Evolutionary conservation across 2,329 filamentous ascomycete species (phyloP).

Genomic region (Tolypocladium album): DNA sequence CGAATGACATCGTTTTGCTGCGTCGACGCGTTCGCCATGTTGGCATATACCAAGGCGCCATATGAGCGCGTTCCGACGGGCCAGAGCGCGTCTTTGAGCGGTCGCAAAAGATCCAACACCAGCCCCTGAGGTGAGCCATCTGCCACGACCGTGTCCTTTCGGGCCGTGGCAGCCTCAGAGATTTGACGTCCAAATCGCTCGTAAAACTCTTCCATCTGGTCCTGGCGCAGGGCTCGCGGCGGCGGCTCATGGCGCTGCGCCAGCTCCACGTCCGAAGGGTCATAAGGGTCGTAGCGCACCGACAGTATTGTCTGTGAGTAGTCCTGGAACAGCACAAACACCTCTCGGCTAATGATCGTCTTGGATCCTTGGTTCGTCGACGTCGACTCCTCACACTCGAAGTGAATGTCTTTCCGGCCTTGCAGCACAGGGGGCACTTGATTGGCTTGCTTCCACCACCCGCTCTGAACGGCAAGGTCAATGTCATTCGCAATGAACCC

Average conservation of each 20-base stretch:
- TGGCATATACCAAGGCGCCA: slow-evolving; percentile 86
- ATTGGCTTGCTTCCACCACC: slow-evolving; percentile 83
- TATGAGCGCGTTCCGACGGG: slow-evolving; percentile 86
- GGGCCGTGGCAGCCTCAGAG: slow-evolving; percentile 54
- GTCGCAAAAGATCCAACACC: slow-evolving; percentile 67
- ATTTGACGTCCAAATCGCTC: slow-evolving; percentile 72
- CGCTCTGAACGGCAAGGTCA: slow-evolving; percentile 60
- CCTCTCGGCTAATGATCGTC: slow-evolving; percentile 62
- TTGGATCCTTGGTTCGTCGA: slow-evolving; percentile 59
- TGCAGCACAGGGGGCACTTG: slow-evolving; percentile 74
- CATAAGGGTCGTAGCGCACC: slow-evolving; percentile 64
- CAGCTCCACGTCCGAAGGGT: slow-evolving; percentile 61
- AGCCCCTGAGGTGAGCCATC: slow-evolving; percentile 74
- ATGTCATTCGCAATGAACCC: slow-evolving; percentile 83
- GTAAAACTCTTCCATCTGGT: slow-evolving; percentile 84
- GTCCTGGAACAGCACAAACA: slow-evolving; percentile 86
- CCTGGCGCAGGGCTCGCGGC: slow-evolving; percentile 72
- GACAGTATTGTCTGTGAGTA: slow-evolving; percentile 92
- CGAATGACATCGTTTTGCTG: slow-evolving; percentile 89
- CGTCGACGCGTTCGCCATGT: slow-evolving; percentile 87
- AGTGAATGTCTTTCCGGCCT: slow-evolving; percentile 70
- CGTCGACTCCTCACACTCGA: slow-evolving; percentile 69
- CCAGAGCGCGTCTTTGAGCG: slow-evolving; percentile 60
- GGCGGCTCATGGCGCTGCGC: slow-evolving; percentile 83
- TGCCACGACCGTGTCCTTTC: slow-evolving; percentile 71